Base-by-base conservation (phyloP, 2,329 filamentous ascomycete genomes). In the Beauveria sp. region DNA sequence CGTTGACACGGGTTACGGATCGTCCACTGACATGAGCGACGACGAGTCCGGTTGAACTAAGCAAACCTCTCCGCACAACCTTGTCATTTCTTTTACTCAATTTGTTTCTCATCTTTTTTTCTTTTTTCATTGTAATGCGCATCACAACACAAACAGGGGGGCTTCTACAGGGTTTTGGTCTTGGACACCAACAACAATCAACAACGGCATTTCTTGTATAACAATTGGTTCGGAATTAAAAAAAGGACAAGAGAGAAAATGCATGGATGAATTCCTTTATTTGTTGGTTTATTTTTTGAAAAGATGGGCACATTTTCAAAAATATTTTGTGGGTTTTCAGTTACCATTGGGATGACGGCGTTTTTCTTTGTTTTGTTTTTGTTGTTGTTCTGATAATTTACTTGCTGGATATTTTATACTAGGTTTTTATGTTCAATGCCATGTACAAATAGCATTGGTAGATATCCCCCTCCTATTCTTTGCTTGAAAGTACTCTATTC, bases 1-100 rank as follows among this genome's bases (percentile, higher is more conserved):
- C 62, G 72, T 76, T 14, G 85, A 87, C 66, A 80, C 80, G 1
- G 84, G 84, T 8, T 87, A 87, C 69, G 83, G 78, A 53, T 85
- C 79, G 65, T 81, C 83, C 77, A 81, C 77, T 63, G 82, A 83
- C 49, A 74, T 74, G 55, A 79, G 79, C 49, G 75, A 73, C 26
- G 70, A 69, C 24, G 43, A 48, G 12, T 49, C 51, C 9, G 16
- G 28, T 9, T 52, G 38, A 20, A 22, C 3, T 43, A 54, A 46
- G 7, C 24, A 48, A 48, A n/a, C 26, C 56, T 58, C 55, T 20
- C 28, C 28, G 8, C 31, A 38, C 22, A 49, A 18, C 4, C 12
- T 20, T 46, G 28, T 45, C 6, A 3, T 28, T 24, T 50, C 46
- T 52, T 52, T n/a, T 9, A 49, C 46, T 18, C 10, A 40, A 18